Conservation (phyloP, 257 asterid species). For the Gentiana dahurica region DNA sequence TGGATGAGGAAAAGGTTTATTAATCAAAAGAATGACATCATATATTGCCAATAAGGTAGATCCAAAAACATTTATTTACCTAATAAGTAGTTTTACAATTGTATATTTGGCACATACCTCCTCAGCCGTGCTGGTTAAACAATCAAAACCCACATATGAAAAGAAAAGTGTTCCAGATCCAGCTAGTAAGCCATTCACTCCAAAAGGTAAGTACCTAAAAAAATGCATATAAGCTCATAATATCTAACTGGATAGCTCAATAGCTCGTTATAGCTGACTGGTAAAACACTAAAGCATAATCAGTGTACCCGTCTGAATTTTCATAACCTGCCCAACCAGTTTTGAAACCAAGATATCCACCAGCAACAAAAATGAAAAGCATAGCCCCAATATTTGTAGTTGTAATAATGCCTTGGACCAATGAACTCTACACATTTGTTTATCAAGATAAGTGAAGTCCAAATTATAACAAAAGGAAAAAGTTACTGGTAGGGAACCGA, state of each 20-base stretch:
- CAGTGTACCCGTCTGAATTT: constrained; percentile 15
- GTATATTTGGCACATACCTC: constrained; percentile 15
- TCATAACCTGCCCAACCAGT: constrained; percentile 33
- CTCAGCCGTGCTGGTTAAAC: constrained; percentile 32
- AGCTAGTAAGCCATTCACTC: constrained; percentile 27
- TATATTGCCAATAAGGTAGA: no score
- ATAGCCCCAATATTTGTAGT: constrained; percentile 22
- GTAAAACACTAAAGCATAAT: not conserved
- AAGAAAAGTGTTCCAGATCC: constrained; percentile 34
- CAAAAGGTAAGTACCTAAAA: constrained; percentile 27
- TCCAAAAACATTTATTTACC: no score
- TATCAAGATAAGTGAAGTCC: not conserved
- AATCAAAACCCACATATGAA: constrained; percentile 33
- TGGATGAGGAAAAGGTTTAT: no score
- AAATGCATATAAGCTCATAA: constrained; percentile 7
- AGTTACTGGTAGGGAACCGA: not conserved
- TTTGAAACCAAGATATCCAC: constrained; percentile 25
- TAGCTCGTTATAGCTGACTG: not conserved
- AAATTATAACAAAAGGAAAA: not conserved
- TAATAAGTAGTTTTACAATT: not conserved
- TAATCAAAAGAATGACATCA: no score
- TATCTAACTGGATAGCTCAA: not conserved
- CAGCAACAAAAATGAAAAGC: constrained; percentile 22
- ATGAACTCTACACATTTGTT: constrained; percentile 22
- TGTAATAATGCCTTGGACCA: constrained; percentile 27